phyloP scores from a whole-genome alignment of 495 filamentous ascomycete genomes.

The Elaphomyces granulatus region DNA sequence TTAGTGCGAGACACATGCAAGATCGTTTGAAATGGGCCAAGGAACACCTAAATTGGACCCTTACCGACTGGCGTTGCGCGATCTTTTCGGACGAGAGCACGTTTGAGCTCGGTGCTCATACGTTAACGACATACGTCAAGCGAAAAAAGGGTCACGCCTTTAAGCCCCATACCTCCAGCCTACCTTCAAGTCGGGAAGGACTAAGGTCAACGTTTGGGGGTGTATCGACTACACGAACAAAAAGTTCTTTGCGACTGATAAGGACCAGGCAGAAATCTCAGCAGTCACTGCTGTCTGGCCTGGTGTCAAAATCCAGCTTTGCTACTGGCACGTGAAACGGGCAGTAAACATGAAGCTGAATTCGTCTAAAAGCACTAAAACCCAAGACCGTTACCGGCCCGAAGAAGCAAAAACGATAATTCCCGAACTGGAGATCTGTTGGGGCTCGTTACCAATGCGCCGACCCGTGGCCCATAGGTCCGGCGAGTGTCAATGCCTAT shows the following conservation, averaged over 20 bases:
- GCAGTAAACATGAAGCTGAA: slow-evolving; percentile 3
- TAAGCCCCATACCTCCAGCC: neutral
- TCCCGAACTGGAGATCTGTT: slow-evolving; percentile 3
- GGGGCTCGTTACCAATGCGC: slow-evolving; percentile 1
- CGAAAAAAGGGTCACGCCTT: neutral
- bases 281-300: slow-evolving; percentile 3
- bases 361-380: slow-evolving; percentile 3
- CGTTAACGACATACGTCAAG: neutral
- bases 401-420: slow-evolving; percentile 2
- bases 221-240: too few relatives aligned
- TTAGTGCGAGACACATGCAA: neutral
- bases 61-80: neutral
- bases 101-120: neutral
- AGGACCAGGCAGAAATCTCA: slow-evolving; percentile 2
- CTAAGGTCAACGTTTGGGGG: too few relatives aligned
- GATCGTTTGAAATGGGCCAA: neutral
- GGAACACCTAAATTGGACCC: neutral
- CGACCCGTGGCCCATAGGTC: slow-evolving; percentile 1
- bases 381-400: slow-evolving; percentile 1
- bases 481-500: slow-evolving; percentile 1
- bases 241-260: slow-evolving; percentile 1
- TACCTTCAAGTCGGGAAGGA: neutral
- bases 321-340: slow-evolving; percentile 2
- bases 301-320: slow-evolving; percentile 2
- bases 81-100: neutral